Percentiles rank a stretch among this genome's conserved stretches.
phyloP scores from a whole-genome alignment of 2,329 filamentous ascomycete genomes.

The Aspergillus ochraceus region DNA sequence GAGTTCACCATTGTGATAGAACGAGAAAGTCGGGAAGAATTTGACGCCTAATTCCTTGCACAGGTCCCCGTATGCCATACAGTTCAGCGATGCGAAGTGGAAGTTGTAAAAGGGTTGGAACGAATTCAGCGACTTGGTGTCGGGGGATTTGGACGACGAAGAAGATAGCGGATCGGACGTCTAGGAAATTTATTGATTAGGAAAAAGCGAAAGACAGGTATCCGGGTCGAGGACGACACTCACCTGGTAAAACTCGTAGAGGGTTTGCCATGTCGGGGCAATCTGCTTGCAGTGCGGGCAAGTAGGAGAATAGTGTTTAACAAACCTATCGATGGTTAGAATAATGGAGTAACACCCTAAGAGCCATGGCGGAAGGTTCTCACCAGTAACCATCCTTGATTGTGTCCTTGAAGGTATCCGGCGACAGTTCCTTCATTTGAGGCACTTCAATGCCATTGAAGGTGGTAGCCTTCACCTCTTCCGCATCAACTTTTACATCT shows the following conservation, averaged over 20 bases:
- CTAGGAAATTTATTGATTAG: conserved; percentile 42
- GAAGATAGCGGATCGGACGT: conserved; percentile 72
- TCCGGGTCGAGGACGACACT: conserved; percentile 19
- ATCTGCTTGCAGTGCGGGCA: conserved; percentile 74
- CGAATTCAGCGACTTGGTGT: conserved; percentile 56
- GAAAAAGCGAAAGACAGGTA: not conserved
- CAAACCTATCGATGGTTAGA: conserved; percentile 42
- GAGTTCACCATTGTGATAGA: conserved; percentile 77
- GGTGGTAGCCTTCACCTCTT: conserved; percentile 34
- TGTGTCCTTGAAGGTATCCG: conserved; percentile 49
- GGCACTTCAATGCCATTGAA: conserved; percentile 56
- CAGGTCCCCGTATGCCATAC: conserved; percentile 75
- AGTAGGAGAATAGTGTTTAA: conserved; percentile 54
- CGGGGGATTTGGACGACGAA: conserved; percentile 51
- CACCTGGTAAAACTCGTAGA: conserved; percentile 86
- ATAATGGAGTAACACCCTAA: not conserved
- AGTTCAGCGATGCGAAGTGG: conserved; percentile 83
- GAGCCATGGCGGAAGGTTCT: conserved; percentile 13
- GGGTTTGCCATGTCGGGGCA: conserved; percentile 83
- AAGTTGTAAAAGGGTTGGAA: conserved; percentile 88
- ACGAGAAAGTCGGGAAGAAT: conserved; percentile 72
- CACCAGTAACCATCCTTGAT: conserved; percentile 55
- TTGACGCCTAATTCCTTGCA: conserved; percentile 68
- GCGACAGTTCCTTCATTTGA: conserved; percentile 49
- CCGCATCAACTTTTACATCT: conserved; percentile 17